Percentiles rank a stretch among this genome's conserved stretches.
Evolutionary conservation across 306 rosid genomes (phyloP).

Genomic region (Cicer cuneatum): DNA sequence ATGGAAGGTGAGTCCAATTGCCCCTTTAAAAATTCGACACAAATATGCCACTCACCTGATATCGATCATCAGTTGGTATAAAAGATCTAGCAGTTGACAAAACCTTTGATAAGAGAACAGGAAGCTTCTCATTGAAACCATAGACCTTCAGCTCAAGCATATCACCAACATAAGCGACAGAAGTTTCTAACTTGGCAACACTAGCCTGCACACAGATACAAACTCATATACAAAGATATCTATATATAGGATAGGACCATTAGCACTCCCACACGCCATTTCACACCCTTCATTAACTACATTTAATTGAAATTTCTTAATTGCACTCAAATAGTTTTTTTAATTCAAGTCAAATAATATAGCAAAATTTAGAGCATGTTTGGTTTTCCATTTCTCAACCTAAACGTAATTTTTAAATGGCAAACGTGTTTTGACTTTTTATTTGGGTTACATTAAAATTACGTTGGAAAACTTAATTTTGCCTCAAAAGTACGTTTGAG

Average conservation of each 20-base stretch:
- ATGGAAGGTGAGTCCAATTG: no score
- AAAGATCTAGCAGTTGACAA: constrained; percentile 68
- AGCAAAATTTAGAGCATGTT: not conserved
- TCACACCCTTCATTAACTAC: constrained; percentile 31
- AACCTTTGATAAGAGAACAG: constrained; percentile 73
- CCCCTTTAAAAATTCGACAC: constrained; percentile 24
- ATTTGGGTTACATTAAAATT: no score
- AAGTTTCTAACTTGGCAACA: constrained; percentile 91
- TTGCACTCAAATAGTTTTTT: not conserved
- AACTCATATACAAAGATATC: constrained; percentile 30
- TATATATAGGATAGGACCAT: constrained; percentile 17
- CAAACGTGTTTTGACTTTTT: no score
- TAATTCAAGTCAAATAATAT: constrained; percentile 5
- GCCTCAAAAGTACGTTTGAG: no score
- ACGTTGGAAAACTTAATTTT: no score
- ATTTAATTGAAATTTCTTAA: constrained; percentile 23
- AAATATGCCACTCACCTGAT: constrained; percentile 53
- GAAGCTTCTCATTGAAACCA: constrained; percentile 92
- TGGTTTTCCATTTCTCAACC: no score
- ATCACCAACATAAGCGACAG: constrained; percentile 74
- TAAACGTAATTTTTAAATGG: no score
- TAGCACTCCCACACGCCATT: not conserved
- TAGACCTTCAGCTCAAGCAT: constrained; percentile 84
- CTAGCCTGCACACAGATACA: constrained; percentile 67
- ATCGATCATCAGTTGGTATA: constrained; percentile 79